Percentiles rank a stretch among this genome's conserved stretches.
Evolutionary conservation across 495 filamentous ascomycete genomes (phyloP).

Genomic region (Penicillium canescens): DNA sequence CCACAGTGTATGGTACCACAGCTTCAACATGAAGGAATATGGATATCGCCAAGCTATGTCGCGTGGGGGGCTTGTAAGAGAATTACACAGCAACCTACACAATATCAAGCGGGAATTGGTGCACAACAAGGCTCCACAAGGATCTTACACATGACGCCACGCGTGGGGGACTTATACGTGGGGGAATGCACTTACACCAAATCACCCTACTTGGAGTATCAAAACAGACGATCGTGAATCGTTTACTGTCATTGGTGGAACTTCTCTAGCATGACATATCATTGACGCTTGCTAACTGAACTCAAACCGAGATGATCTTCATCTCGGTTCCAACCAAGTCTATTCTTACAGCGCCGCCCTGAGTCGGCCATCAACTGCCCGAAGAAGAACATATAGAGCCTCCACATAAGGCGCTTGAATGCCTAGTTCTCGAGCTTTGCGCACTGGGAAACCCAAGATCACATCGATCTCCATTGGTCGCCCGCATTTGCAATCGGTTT

Average conservation of each 20-base stretch:
- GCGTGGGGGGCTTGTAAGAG: too few relatives aligned
- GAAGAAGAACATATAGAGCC: constrained; percentile 39
- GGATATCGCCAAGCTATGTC: neutral
- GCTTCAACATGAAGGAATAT: too few relatives aligned
- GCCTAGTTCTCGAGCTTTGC: constrained; percentile 49
- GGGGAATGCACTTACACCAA: too few relatives aligned
- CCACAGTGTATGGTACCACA: neutral
- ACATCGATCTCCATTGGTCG: constrained; percentile 57
- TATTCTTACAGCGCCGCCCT: constrained; percentile 14
- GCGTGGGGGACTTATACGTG: too few relatives aligned
- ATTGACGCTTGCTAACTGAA: too few relatives aligned
- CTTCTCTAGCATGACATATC: too few relatives aligned
- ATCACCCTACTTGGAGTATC: too few relatives aligned
- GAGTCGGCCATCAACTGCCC: constrained; percentile 22
- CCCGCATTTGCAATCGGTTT: constrained; percentile 48
- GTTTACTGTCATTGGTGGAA: neutral
- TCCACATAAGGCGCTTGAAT: constrained; percentile 49
- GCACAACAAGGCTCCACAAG: too few relatives aligned
- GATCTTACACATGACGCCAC: too few relatives aligned
- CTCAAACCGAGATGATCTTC: neutral
- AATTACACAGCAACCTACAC: too few relatives aligned
- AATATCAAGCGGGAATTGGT: too few relatives aligned
- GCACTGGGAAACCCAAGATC: constrained; percentile 53
- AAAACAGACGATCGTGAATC: too few relatives aligned
- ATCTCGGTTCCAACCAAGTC: neutral